Conservation (phyloP, 73 alveolate species). For the Paramecium sexaurelia region DNA sequence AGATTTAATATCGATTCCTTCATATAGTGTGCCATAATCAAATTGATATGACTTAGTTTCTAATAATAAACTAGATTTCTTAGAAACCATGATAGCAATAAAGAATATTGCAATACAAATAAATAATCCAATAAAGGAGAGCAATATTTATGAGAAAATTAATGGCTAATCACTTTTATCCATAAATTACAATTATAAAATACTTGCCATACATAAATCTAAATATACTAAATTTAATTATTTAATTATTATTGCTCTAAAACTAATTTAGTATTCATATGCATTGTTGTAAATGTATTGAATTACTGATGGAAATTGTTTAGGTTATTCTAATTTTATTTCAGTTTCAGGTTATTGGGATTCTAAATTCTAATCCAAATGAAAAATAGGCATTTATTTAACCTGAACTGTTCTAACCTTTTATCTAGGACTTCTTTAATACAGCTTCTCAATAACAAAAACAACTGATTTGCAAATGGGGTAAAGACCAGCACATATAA, state of each 20-base stretch:
- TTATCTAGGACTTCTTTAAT: background rate
- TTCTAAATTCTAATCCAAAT: constrained; percentile 2
- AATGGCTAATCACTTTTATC: background rate
- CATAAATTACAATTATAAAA: background rate
- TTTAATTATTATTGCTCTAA: constrained; percentile 13
- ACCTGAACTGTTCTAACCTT: background rate
- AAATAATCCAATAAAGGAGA: background rate
- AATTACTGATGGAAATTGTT: background rate
- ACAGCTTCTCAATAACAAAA: background rate
- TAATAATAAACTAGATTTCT: background rate
- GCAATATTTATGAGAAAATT: background rate
- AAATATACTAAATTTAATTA: constrained; percentile 5
- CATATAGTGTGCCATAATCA: constrained; percentile 30
- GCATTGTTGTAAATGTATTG: background rate
- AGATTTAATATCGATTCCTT: constrained; percentile 37
- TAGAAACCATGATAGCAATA: background rate
- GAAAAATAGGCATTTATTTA: background rate
- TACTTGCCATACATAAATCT: constrained; percentile 10
- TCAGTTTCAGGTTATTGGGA: background rate
- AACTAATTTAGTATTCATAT: background rate
- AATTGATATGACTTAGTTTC: background rate
- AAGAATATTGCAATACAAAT: background rate
- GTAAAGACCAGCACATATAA: background rate
- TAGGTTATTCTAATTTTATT: background rate
- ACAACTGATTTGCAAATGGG: background rate